A percentile compares a stretch with the other conserved stretches of the same genome.
Evolutionary conservation across 2,329 filamentous ascomycete species (phyloP).

Genomic region (Xylaria digitata): DNA sequence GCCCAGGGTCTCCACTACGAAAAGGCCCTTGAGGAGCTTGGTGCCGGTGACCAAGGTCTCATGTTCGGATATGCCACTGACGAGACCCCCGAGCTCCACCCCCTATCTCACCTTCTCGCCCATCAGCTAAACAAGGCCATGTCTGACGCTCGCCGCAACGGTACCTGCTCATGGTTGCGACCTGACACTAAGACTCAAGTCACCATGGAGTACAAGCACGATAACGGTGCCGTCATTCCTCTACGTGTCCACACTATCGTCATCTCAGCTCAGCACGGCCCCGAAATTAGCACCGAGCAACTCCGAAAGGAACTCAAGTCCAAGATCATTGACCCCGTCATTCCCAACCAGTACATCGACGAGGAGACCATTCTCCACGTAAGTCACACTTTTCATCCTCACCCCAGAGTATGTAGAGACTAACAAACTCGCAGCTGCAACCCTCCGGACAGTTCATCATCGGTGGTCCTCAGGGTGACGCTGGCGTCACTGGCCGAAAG

Average conservation of each 20-base stretch:
- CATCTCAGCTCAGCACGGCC: conserved; percentile 93
- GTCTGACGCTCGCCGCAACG: conserved; percentile 87
- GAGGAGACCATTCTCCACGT: conserved; percentile 96
- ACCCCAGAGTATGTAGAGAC: background rate
- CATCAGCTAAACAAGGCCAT: conserved; percentile 98
- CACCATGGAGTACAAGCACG: conserved; percentile 98
- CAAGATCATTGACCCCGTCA: conserved; percentile 96
- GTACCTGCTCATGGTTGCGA: conserved; percentile 90
- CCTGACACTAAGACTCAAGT: conserved; percentile 99
- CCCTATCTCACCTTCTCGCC: conserved; percentile 90
- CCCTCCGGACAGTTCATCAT: conserved; percentile 99
- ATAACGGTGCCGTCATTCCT: conserved; percentile 91
- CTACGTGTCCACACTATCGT: conserved; percentile 96
- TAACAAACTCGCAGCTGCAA: conserved; percentile 69
- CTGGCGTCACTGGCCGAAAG: conserved; percentile 98
- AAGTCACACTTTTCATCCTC: conserved; percentile 53
- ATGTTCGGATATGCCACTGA: conserved; percentile 99
- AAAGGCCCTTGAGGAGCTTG: conserved; percentile 95
- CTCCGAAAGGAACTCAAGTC: conserved; percentile 94
- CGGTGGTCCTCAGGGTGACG: conserved; percentile 98
- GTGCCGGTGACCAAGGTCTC: conserved; percentile 99
- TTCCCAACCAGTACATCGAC: conserved; percentile 91
- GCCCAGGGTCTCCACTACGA: conserved; percentile 99
- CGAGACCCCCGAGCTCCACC: conserved; percentile 97
- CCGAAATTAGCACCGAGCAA: conserved; percentile 88